Base-by-base conservation (phyloP, 768 basidiomycete genomes). In the Mycena rebaudengoi region DNA sequence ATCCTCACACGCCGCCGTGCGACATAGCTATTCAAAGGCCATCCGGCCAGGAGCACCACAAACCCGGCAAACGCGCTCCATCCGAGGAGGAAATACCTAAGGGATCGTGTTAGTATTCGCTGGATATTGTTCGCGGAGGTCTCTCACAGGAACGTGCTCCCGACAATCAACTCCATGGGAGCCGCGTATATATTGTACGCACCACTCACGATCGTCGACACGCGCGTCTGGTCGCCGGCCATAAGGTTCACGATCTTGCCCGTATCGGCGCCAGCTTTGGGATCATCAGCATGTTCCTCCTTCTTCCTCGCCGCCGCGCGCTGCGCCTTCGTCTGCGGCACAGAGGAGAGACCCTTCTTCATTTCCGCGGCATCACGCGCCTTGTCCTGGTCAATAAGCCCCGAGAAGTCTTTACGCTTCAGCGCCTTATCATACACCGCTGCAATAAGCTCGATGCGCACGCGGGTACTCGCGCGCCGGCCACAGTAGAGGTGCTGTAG, bases 191-290 rank as follows among this genome's bases (percentile, higher is more conserved):
- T 56, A 29, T 61, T 56, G 26, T 56, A 61, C 58, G 54, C 53
- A 13, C 59, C 59, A 30, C 46, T 56, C 28, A 65, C 46, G 30
- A 65, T 61, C 14, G 59, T 56, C 23, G 41, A 39, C 21, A 65
- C 83, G 55, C 83, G 79, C 70, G 88, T 90, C 7, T 89, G 88
- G 73, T 94, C 92, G 14, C 86, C 88, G 20, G 91, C 88, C 93
- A 96, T 96, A 41, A 96, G 76, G 67, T 94, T 94, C 56, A 96
- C 92, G 53, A 96, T 93, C 74, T 96, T 95, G 13, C 95, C 95
- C 13, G 92, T 83, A 72, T 95, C 92, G 8, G 95, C 95, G 16
- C 93, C 91, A 0, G 90, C 85, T 67, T 86, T 90, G 1, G 88
- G 86, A 29, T 92, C 83, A 43, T 84, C 81, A 21, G 77, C 80